Conservation (phyloP, 179 eudicot genomes). For the Heliamphora pulchella region DNA sequence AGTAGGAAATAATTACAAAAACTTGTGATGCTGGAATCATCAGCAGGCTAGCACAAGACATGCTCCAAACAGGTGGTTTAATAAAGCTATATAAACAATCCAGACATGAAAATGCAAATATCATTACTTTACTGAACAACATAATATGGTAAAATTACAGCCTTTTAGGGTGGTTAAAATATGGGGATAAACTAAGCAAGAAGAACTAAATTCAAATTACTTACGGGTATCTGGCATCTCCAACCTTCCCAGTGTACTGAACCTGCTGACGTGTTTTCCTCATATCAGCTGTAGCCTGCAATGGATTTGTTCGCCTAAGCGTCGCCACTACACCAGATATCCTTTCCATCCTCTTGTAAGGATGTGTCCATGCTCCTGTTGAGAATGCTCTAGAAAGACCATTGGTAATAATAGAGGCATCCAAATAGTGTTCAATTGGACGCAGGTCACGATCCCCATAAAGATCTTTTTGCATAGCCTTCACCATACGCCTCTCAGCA, state of each 20-base stretch:
- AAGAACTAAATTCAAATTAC: conserved; percentile 25
- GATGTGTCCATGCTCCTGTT: conserved; percentile 83
- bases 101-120: not conserved
- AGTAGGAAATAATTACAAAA: not conserved
- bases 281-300: conserved; percentile 77
- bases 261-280: conserved; percentile 87
- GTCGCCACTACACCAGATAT: conserved; percentile 77
- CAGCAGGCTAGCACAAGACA: not conserved
- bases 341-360: conserved; percentile 62
- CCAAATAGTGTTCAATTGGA: conserved; percentile 66
- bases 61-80: too few relatives aligned
- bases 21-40: not conserved
- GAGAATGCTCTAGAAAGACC: conserved; percentile 88
- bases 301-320: conserved; percentile 80
- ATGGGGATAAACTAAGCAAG: not conserved
- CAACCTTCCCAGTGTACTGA: conserved; percentile 78
- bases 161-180: not conserved
- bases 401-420: conserved; percentile 83
- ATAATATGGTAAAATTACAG: not conserved
- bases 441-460: conserved; percentile 56
- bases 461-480: conserved; percentile 82
- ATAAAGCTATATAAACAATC: not conserved
- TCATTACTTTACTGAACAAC: not conserved
- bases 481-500: conserved; percentile 86
- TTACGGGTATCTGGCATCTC: conserved; percentile 99